These are phyloP conservation scores for Penicillium janthinellum DNA, from an alignment of 2,329 filamentous ascomycete species.

Conservation along the genomic window DNA sequence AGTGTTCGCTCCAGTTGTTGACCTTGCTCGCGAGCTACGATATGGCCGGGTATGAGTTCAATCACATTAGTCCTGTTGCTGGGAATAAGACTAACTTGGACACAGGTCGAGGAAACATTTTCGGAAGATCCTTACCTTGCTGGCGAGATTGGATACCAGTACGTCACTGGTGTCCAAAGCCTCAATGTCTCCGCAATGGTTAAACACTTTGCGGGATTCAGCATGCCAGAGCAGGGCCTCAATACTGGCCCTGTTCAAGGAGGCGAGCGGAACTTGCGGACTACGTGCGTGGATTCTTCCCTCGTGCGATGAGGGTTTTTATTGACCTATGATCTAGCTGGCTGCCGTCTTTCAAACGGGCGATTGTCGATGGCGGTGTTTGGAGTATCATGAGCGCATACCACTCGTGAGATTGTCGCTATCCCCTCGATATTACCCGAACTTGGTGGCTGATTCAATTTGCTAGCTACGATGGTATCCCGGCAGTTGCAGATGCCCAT, in stretches of 20 bases:
- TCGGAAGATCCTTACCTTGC: constrained; percentile 69
- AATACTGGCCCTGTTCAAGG: constrained; percentile 65
- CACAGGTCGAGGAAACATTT: constrained; percentile 67
- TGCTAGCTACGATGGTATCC: constrained; percentile 67
- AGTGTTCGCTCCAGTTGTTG: constrained; percentile 70
- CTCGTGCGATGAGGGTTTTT: not conserved
- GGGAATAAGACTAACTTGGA: not conserved
- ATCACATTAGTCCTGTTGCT: too few species aligned
- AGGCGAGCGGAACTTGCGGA: constrained; percentile 57
- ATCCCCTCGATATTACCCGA: not conserved
- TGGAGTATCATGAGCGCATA: constrained; percentile 74
- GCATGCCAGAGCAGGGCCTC: constrained; percentile 69
- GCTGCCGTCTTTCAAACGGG: constrained; percentile 66
- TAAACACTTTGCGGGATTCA: constrained; percentile 74
- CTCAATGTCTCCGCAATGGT: constrained; percentile 71
- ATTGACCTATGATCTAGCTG: constrained; percentile 25
- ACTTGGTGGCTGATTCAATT: not conserved
- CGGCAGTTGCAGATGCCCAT: constrained; percentile 66
- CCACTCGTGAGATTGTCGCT: constrained; percentile 50
- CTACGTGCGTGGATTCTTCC: constrained; percentile 48
- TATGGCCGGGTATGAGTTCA: constrained; percentile 60
- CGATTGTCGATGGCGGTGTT: constrained; percentile 70
- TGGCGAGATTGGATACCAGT: constrained; percentile 67
- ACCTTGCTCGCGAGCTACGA: constrained; percentile 70
- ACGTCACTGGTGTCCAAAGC: constrained; percentile 63